Conservation (phyloP, 2,329 filamentous ascomycete genomes). For the Trichophyton equinum region DNA sequence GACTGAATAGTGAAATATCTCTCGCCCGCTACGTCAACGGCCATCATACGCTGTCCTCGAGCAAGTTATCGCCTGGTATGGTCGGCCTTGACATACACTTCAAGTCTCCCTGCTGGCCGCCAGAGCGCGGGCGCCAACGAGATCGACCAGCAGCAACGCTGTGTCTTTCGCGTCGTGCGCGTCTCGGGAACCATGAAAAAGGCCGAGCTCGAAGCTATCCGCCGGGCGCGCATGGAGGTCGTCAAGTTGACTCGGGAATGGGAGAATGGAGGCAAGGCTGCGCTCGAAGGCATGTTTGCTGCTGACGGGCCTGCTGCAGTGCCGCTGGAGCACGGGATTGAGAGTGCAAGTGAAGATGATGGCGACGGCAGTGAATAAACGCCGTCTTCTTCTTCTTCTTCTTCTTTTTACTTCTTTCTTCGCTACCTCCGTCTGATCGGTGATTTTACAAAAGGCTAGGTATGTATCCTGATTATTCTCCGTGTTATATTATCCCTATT, state of each 20-base stretch:
- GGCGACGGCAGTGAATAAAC: constrained; percentile 32
- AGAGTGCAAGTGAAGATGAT: constrained; percentile 35
- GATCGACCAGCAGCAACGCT: constrained; percentile 34
- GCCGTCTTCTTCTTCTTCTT: no score
- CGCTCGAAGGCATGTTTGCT: constrained; percentile 21
- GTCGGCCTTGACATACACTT: constrained; percentile 75
- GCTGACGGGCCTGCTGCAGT: constrained; percentile 10
- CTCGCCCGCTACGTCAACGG: constrained; percentile 81
- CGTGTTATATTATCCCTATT: background rate
- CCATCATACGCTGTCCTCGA: constrained; percentile 74
- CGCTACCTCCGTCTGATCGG: background rate
- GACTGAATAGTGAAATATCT: constrained; percentile 67
- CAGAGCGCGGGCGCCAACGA: background rate
- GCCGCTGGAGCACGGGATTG: constrained; percentile 27
- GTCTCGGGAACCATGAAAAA: constrained; percentile 91
- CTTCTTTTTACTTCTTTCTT: background rate
- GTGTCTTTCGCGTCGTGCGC: constrained; percentile 71
- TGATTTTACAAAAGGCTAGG: background rate
- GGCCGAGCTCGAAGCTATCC: constrained; percentile 78
- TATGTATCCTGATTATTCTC: background rate
- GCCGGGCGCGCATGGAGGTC: constrained; percentile 60
- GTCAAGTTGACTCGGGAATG: constrained; percentile 48
- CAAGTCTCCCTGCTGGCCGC: constrained; percentile 36
- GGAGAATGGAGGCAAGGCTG: constrained; percentile 34
- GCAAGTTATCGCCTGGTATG: constrained; percentile 78